A percentile compares a stretch with the other conserved stretches of the same genome.
phyloP scores from a whole-genome alignment of 139 green algal species.

The Prasinococcaceae sp. region DNA sequence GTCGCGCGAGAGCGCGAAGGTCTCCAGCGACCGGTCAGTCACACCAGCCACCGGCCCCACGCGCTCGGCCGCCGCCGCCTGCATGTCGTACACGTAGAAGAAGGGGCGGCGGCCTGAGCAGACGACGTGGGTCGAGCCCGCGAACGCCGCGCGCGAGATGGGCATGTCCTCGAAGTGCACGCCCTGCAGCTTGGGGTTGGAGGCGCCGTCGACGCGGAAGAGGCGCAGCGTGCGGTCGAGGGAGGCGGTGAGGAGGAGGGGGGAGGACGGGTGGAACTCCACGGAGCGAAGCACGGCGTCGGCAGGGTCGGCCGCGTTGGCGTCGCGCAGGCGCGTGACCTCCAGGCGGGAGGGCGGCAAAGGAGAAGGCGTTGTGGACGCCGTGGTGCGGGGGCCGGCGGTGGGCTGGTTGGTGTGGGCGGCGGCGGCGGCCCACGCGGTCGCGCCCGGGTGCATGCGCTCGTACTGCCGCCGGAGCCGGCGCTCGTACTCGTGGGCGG shows the following conservation, averaged over 20 bases:
- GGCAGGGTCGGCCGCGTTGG: conserved; percentile 43
- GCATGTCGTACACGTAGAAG: conserved; percentile 80
- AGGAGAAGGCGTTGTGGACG: too few species aligned
- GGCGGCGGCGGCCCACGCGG: too few species aligned
- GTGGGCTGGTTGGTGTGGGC: too few species aligned
- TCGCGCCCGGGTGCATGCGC: too few species aligned
- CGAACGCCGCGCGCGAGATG: conserved; percentile 66
- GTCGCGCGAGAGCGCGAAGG: conserved; percentile 24
- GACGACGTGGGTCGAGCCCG: conserved; percentile 42
- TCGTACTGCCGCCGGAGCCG: too few species aligned
- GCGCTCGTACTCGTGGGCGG: too few species aligned
- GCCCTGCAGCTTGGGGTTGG: conserved; percentile 62
- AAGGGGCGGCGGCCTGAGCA: conserved; percentile 50
- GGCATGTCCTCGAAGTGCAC: conserved; percentile 73
- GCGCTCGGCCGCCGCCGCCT: conserved; percentile 10
- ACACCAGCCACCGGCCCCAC: background rate
- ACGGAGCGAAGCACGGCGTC: conserved; percentile 49
- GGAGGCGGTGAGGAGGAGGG: conserved; percentile 73
- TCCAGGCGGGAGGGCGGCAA: too few species aligned
- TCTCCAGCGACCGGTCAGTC: conserved; percentile 31
- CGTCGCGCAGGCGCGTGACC: conserved; percentile 57
- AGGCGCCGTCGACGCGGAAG: conserved; percentile 67
- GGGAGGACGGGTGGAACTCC: conserved; percentile 62
- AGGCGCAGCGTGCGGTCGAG: conserved; percentile 74
- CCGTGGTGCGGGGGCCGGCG: too few species aligned